Base-by-base conservation (phyloP, 2,329 filamentous ascomycete species). In the Lizonia empirigonia region DNA sequence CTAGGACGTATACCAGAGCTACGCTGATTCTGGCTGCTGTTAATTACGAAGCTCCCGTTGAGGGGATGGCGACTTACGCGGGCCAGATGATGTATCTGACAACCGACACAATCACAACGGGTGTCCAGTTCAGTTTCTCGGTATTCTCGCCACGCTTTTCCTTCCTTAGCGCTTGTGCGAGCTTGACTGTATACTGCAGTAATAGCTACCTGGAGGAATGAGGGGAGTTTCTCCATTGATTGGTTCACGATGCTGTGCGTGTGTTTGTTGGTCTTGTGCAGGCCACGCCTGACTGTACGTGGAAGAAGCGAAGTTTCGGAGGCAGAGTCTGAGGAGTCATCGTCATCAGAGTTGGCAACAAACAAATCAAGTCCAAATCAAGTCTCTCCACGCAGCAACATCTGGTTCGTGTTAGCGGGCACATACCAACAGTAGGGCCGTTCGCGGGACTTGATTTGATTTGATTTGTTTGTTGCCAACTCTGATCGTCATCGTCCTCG, bases 41-140 rank as follows among this genome's bases (percentile, higher is more conserved):
- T 45, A 62, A 22, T 24, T 26, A 5, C 3, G 4, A 5, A 6
- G n/a, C 6, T 5, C 10, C 16, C 9, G 12, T 7, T 7, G 7
- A 23, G 5, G 15, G 1, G 12, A 4, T 8, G 2, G 10, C 3
- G 5, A 55, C 60, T 48, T 56, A 62, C 58, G 68, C 50, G 4
- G 85, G 85, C 85, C 85, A 88, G 0, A 87, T 29, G 7, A 87
- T 62, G 57, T 88, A 85, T 7, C 86, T 74, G 3, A 86, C 71
- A 1, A 79, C 41, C 3, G 83, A 76, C 13, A 87, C 78, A 51
- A 82, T 80, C 0, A 72, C 55, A 13, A 84, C 74, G 0, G 80
- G 78, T 1, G 63, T 50, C 76, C 79, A 82, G 0, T 82, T 80
- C 5, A 84, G 71, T 2, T 63, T 59, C 23, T 72, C 70, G 35